Evolutionary conservation across 2,329 filamentous ascomycete species (phyloP), one percentile per base, ranked within the genome.

Genomic region (Xylaria sp.): DNA sequence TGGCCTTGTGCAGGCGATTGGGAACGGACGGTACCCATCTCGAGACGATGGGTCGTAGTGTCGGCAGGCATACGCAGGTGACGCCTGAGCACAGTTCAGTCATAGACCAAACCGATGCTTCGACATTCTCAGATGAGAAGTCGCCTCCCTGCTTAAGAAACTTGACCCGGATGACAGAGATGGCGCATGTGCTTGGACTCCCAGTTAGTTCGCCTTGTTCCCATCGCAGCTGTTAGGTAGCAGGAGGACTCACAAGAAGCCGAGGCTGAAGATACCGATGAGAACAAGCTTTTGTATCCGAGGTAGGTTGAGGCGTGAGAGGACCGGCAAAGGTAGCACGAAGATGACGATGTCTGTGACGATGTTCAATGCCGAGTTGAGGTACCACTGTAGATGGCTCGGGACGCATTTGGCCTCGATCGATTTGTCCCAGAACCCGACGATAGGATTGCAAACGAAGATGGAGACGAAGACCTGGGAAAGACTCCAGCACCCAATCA

Each of bases 161-260:
- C 34, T 69, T 69, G 40, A 75, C 66, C 18, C 74, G 70, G 49
- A 75, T 70, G 40, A 74, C 62, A 4, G 71, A 74, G 42, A 76
- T 73, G 20, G 69, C 67, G 49, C 70, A 73, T 0, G 72, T 75
- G 39, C 64, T 71, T 26, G 22, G 11, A 8, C 7, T 26, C 4
- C 1, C 18, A 24, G 60, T 56, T 55, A 45, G 44, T 34, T 18
- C 8, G 1, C 7, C 2, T n/a, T 6, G 26, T 13, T 19, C 3
- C 9, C 44, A 39, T 2, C 21, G 39, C 1, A 43, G 29, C 26
- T 20, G 9, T 17, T 5, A 2, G 1, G 17, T 5, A 2, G 1
- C 13, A 1, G n/a, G 11, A 18, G 7, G 5, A 69, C 71, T 61
- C 48, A 73, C 72, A 75, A 74, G 52, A 75, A 73, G 13, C 72